Base-by-base conservation (phyloP, 2,329 filamentous ascomycete species). In the Neodidymelliopsis sp. region DNA sequence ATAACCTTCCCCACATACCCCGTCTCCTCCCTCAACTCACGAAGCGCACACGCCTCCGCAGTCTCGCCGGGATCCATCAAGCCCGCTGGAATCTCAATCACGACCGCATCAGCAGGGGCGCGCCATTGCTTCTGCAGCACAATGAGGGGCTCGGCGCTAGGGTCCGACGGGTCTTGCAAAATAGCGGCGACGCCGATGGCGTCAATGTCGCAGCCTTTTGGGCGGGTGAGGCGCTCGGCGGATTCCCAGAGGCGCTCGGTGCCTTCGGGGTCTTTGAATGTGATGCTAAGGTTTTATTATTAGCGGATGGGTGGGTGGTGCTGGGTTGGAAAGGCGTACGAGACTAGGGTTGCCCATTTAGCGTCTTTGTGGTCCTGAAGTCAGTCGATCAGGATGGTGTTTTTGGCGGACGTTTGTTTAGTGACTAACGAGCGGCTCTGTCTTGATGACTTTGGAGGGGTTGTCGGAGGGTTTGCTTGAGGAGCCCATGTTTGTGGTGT, bases 111-210 rank as follows among this genome's bases (percentile, higher is more conserved):
- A 40, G 85, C 77, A 0, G 84, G 83, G 1, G 84, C 83, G 1
- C 84, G 80, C 67, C 83, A 86, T 65, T 87, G 81, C 58, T 74
- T 74, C 53, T 75, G 72, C 4, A 75, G 60, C 2, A 75, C 53
- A 19, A 75, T 72, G 2, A 57, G 60, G n/a, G 72, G 72, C 4
- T 59, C 53, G 6, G 62, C 57, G 20, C 66, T 35, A 7, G 68
- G 63, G 15, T 66, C 62, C 6, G 62, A 54, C 5, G 70, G 65
- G 31, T 71, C 60, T 44, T 70, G 61, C 1, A 91, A 75, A 55
- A 91, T 82, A 30, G 87, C 88, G 12, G 89, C 79, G 48, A 91
- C 89, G 51, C 87, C 87, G 11, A 91, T 87, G 41, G 85, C 87
- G 62, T 91, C 88, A 42, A 90, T 85, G 24, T 83, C 81, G 48